Base-by-base conservation (phyloP, 2,329 filamentous ascomycete genomes). In the Phialemonium atrogriseum region DNA sequence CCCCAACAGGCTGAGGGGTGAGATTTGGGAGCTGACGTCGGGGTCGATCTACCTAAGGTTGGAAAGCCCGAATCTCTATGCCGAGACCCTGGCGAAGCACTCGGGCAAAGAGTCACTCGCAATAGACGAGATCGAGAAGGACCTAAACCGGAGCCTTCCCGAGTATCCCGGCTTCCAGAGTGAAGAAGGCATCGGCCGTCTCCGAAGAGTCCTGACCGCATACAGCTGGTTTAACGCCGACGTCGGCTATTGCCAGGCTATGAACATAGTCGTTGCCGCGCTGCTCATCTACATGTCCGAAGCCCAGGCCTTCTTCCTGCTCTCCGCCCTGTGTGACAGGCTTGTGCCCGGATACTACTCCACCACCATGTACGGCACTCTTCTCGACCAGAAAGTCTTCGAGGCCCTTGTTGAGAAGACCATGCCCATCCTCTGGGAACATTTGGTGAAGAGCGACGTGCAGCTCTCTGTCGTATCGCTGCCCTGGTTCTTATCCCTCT, bases 251-350 rank as follows among this genome's bases (percentile, higher is more conserved):
- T 98, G 91, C 56, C 91, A 98, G 60, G 91, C 91, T 40, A 98
- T 98, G 91, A 98, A 98, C 57, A 98, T 98, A 46, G 91, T 98
- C 20, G 89, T 95, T 33, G 91, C 91, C 12, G 91, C 91, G n/a
- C 65, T 98, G 36, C 71, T 98, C 46, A 98, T 98, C 67, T 96
- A 96, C 65, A 94, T 94, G 78, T 96, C 88, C 7, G 91, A 98
- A 59, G 60, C 82, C 0, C 91, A 98, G 59, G 91, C 91, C 2
- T 98, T 96, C 60, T 98, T 91, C 56, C 68, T 95, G 7, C 73
- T 98, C 25, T 94, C 87, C 2, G 73, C 89, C 1, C 69, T 98
- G 11, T 98, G 91, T 62, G 89, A 96, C 54, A 80, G 89, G 27
- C 68, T 98, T 2, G 74, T 96, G 4, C 91, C 91, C 0, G 91